phyloP scores from a whole-genome alignment of 805 yeast species.

The Kodamaea kakaduensis region DNA sequence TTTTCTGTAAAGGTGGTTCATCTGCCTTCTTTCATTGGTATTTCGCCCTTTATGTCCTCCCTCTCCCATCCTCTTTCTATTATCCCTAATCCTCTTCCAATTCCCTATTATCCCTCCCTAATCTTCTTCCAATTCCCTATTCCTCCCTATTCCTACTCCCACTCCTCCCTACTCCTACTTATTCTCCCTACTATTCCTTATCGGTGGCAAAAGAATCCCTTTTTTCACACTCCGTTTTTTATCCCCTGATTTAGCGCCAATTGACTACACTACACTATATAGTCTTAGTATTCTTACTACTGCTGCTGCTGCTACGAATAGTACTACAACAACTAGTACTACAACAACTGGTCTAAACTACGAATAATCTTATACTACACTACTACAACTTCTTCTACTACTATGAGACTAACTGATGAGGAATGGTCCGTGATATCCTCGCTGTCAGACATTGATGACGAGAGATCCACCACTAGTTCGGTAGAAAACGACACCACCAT shows the following conservation, averaged over 20 bases:
- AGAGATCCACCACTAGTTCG: conserved; percentile 7
- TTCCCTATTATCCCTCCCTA: not conserved
- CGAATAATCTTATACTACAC: not conserved
- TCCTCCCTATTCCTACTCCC: not conserved
- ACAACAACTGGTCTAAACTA: not conserved
- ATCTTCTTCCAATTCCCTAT: not conserved
- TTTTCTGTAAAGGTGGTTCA: no score
- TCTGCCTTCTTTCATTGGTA: no score
- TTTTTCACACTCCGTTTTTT: not conserved
- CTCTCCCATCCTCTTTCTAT: no score
- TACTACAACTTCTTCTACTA: conserved; percentile 1
- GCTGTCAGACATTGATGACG: conserved; percentile 32
- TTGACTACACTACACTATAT: not conserved
- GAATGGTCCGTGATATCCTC: conserved; percentile 46
- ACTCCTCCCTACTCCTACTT: not conserved
- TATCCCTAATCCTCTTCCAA: no score
- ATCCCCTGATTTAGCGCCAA: conserved; percentile 1
- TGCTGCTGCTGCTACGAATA: not conserved
- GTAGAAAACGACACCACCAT: conserved; percentile 3
- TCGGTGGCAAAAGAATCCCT: conserved; percentile 4
- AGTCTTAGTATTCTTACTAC: not conserved
- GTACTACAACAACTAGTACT: not conserved
- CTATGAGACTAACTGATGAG: conserved; percentile 25
- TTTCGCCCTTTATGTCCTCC: no score
- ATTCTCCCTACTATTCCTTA: not conserved